These are phyloP conservation scores for Phaeosphaeriaceae sp. DNA, from an alignment of 2,329 filamentous ascomycete species.

Conservation along the genomic window DNA sequence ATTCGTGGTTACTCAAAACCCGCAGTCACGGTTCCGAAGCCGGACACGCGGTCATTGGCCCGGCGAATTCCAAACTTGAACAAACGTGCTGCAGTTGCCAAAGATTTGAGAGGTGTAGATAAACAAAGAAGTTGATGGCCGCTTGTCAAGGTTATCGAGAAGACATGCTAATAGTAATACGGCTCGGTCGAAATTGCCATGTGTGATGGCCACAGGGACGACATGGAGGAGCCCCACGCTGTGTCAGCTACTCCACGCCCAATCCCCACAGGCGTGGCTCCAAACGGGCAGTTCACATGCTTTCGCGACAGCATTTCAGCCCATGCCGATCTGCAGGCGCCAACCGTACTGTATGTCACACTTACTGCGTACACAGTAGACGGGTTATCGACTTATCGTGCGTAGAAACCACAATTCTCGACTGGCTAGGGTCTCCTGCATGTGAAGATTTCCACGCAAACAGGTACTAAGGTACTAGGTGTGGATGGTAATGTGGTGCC, in stretches of 20 bases:
- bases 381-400: conserved; percentile 17
- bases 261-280: conserved; percentile 20
- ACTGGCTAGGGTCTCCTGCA: neutral
- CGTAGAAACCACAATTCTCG: conserved; percentile 16
- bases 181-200: conserved; percentile 8
- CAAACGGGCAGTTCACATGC: conserved; percentile 22
- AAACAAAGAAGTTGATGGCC: conserved; percentile 10
- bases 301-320: conserved; percentile 26
- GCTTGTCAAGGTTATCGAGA: neutral
- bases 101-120: conserved; percentile 26
- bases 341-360: conserved; percentile 19
- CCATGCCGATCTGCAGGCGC: conserved; percentile 27
- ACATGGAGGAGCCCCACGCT: conserved; percentile 29
- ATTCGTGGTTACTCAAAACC: conserved; percentile 26
- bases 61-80: conserved; percentile 17
- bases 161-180: neutral
- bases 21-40: conserved; percentile 36
- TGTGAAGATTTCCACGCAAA: no score
- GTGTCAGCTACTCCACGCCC: conserved; percentile 8
- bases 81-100: conserved; percentile 24
- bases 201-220: conserved; percentile 10
- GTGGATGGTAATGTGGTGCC: no score
- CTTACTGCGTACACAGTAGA: no score
- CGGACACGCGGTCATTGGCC: conserved; percentile 30
- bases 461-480: no score